Conservation (phyloP, 2,329 filamentous ascomycete species). For the Ophiostoma triangulosporum region DNA sequence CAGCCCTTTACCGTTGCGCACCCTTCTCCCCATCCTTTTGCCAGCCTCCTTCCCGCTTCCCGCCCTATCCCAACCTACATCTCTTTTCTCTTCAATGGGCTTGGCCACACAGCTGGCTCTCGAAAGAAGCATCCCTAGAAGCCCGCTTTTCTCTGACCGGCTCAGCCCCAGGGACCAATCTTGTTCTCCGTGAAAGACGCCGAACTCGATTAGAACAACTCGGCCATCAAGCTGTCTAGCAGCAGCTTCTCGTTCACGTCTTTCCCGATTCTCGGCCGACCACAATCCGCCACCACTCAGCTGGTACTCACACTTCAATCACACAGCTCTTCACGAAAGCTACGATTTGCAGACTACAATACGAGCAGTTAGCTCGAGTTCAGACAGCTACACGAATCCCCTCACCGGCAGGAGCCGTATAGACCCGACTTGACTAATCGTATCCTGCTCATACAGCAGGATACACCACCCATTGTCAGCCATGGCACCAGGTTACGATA, state of each 20-base stretch:
- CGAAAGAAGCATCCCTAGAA: constrained; percentile 6
- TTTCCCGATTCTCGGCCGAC: neutral
- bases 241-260: neutral
- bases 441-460: neutral
- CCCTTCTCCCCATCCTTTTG: neutral
- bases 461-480: neutral
- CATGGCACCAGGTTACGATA: constrained; percentile 26
- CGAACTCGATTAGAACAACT: neutral
- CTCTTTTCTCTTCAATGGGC: neutral
- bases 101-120: constrained; percentile 1
- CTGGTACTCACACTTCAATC: neutral
- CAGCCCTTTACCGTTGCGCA: neutral
- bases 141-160: constrained; percentile 10
- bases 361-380: neutral
- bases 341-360: neutral
- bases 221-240: too few species aligned
- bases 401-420: neutral
- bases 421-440: neutral
- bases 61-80: neutral
- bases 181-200: neutral
- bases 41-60: neutral
- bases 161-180: constrained; percentile 4
- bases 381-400: neutral
- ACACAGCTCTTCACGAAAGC: neutral
- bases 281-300: neutral